These are phyloP conservation scores for Peronospora farinosa DNA, from an alignment of 352 stramenopile species.

Conservation along the genomic window DNA sequence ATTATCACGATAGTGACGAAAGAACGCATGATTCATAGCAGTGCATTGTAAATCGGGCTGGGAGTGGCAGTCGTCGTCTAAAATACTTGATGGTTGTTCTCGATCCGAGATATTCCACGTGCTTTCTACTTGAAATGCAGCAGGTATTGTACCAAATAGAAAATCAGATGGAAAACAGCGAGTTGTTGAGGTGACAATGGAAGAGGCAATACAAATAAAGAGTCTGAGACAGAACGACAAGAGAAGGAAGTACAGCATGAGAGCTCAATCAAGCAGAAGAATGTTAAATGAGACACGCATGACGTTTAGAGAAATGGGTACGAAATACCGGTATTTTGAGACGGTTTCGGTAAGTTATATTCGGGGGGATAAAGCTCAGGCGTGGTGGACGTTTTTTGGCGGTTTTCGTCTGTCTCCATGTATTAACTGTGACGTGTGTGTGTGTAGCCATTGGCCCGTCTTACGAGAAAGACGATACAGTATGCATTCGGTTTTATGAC, in stretches of 20 bases:
- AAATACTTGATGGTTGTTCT: constrained; percentile 15
- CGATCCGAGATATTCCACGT: constrained; percentile 19
- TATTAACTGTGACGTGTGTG: not conserved
- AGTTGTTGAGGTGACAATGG: constrained; percentile 18
- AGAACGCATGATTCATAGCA: constrained; percentile 87
- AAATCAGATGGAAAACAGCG: constrained; percentile 34
- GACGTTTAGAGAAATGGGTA: too few relatives aligned
- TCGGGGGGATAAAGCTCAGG: too few relatives aligned
- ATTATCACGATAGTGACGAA: constrained; percentile 77
- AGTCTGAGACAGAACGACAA: not conserved
- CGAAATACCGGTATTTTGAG: too few relatives aligned
- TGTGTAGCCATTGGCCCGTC: constrained; percentile 23
- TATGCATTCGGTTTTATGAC: constrained; percentile 15
- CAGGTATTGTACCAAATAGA: constrained; percentile 24
- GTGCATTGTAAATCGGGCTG: constrained; percentile 54
- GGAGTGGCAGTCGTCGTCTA: constrained; percentile 22
- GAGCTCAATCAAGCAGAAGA: constrained; percentile 2
- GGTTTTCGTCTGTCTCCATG: too few relatives aligned
- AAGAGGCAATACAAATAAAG: not conserved
- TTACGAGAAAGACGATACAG: constrained; percentile 15
- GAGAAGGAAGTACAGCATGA: not conserved
- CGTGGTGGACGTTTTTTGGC: too few relatives aligned
- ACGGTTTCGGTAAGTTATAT: too few relatives aligned
- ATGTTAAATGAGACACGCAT: too few relatives aligned
- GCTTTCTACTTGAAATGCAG: constrained; percentile 22